A percentile compares a stretch with the other conserved stretches of the same genome.
Evolutionary conservation across 345 rosid genomes (phyloP).

Genomic region (Lumnitzera racemosa): DNA sequence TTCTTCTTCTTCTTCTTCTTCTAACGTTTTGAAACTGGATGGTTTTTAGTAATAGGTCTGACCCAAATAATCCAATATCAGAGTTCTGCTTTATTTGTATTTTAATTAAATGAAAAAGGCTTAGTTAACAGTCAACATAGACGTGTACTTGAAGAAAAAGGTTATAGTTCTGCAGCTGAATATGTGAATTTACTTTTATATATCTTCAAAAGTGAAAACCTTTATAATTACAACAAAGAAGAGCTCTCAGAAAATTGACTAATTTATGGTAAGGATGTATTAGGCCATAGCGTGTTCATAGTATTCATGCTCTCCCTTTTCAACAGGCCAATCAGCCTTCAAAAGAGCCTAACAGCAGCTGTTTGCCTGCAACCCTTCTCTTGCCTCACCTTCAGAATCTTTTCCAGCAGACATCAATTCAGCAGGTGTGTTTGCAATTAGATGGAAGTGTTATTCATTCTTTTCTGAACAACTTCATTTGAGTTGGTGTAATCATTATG

Average conservation of each 20-base stretch:
- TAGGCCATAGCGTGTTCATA: background rate
- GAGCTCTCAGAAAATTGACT: no score
- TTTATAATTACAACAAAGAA: no score
- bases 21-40: background rate
- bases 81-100: no score
- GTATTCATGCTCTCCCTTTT: slow-evolving; percentile 5
- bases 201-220: no score
- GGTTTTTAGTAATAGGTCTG: background rate
- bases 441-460: background rate
- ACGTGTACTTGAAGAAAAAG: no score
- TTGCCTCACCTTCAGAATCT: slow-evolving; percentile 85
- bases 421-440: slow-evolving; percentile 48
- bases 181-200: no score
- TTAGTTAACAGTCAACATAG: no score
- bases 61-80: no score
- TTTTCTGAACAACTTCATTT: background rate
- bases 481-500: background rate
- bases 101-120: no score
- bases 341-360: slow-evolving; percentile 43
- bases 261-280: background rate
- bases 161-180: no score
- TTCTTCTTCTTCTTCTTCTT: no score
- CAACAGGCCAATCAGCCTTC: slow-evolving; percentile 55
- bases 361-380: slow-evolving; percentile 32
- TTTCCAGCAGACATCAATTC: slow-evolving; percentile 75